These are phyloP conservation scores for Termitomyces sp. DNA, from an alignment of 768 basidiomycete genomes.

Conservation along the genomic window DNA sequence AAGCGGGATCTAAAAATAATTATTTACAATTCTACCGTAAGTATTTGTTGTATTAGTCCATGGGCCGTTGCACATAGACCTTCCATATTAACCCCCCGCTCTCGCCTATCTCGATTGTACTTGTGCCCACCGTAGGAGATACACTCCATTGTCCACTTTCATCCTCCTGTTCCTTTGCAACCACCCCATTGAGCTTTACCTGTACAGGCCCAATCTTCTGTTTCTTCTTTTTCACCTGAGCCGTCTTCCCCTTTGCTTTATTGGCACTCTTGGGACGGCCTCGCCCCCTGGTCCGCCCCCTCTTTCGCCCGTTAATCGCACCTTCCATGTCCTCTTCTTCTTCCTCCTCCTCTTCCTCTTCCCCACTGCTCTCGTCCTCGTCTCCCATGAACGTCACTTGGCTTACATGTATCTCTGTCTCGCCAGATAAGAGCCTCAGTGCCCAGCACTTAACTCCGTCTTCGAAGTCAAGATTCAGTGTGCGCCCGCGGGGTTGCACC, in stretches of 20 bases:
- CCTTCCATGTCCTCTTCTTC: conserved; percentile 42
- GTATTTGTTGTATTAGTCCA: conserved; percentile 15
- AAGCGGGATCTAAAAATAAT: conserved; percentile 5
- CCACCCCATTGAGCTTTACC: conserved; percentile 58
- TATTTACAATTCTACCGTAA: conserved; percentile 11
- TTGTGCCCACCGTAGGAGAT: conserved; percentile 53
- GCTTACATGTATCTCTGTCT: conserved; percentile 51
- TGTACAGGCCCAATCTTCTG: conserved; percentile 55
- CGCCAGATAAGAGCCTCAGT: conserved; percentile 53
- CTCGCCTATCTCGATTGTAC: conserved; percentile 71
- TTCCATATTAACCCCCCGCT: conserved; percentile 69
- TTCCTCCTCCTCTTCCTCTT: conserved; percentile 41
- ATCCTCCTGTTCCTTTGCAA: conserved; percentile 42
- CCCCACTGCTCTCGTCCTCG: conserved; percentile 58
- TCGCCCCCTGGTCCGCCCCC: conserved; percentile 34
- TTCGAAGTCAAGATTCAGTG: conserved; percentile 53
- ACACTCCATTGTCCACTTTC: conserved; percentile 58
- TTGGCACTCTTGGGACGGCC: conserved; percentile 25
- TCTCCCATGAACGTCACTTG: conserved; percentile 52
- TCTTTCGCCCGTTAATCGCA: conserved; percentile 37
- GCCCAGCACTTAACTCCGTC: conserved; percentile 78
- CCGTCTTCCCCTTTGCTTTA: conserved; percentile 27
- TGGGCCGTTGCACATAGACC: conserved; percentile 51
- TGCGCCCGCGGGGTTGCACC: conserved; percentile 58
- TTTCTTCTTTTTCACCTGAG: conserved; percentile 37